These are phyloP conservation scores for Colletotrichum musicola DNA, from an alignment of 2,329 filamentous ascomycete species.

Conservation along the genomic window DNA sequence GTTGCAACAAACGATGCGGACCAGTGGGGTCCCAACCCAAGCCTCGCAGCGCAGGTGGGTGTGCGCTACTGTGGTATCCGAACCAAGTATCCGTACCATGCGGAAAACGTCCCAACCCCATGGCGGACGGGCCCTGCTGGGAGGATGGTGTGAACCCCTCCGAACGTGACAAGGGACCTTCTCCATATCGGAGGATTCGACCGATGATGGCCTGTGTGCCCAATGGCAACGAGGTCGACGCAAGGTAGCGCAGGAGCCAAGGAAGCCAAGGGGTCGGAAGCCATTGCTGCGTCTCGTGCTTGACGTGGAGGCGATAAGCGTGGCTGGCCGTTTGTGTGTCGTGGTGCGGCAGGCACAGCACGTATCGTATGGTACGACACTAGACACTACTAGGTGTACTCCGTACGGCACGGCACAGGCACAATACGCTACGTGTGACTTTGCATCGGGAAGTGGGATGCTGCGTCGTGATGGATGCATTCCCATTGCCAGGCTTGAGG, in stretches of 20 bases:
- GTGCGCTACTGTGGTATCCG: not conserved
- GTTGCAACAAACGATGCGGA: conserved; percentile 13
- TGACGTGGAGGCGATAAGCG: conserved; percentile 19
- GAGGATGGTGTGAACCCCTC: conserved; percentile 18
- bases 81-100: conserved; percentile 23
- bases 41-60: not conserved
- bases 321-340: conserved; percentile 15
- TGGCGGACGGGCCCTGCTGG: conserved; percentile 22
- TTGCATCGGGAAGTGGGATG: conserved; percentile 31
- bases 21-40: not conserved
- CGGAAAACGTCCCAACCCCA: conserved; percentile 34
- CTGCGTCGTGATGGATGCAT: conserved; percentile 28
- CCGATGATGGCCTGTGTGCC: conserved; percentile 25
- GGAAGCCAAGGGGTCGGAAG: conserved; percentile 25
- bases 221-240: conserved; percentile 1
- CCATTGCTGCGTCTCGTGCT: conserved; percentile 9
- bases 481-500: conserved; percentile 4
- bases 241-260: conserved; percentile 2
- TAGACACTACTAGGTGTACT: too few species aligned
- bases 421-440: too few species aligned
- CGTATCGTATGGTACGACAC: too few species aligned
- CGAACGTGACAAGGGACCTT: conserved; percentile 20
- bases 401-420: too few species aligned
- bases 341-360: not conserved
- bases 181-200: conserved; percentile 25